phyloP scores from a whole-genome alignment of 306 rosid species.

The Quercus dentata region DNA sequence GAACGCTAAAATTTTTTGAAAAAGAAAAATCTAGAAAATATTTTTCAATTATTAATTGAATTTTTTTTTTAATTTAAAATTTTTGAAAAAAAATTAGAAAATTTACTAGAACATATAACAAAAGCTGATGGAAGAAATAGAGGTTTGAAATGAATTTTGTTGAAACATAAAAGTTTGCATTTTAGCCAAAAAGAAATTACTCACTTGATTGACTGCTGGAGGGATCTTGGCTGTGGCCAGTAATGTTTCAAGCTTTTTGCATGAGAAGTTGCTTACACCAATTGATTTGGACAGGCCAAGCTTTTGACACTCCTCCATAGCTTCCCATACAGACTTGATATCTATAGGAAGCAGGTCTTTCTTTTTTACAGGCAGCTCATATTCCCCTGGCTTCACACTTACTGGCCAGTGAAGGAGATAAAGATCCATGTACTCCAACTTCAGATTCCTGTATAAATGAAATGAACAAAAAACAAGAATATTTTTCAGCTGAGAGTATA shows the following conservation, averaged over 20 bases:
- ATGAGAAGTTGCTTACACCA: slow-evolving; percentile 20
- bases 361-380: slow-evolving; percentile 13
- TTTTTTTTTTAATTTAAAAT: no score
- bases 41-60: no score
- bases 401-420: slow-evolving; percentile 18
- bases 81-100: no score
- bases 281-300: slow-evolving; percentile 19
- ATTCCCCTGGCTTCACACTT: slow-evolving; percentile 2
- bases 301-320: slow-evolving; percentile 14
- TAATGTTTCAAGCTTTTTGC: not conserved
- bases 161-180: no score
- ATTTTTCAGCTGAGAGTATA: not conserved
- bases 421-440: slow-evolving; percentile 8
- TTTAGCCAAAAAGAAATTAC: not conserved
- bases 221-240: not conserved
- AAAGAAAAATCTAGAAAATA: no score
- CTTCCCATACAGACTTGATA: slow-evolving; percentile 17
- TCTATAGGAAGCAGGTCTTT: slow-evolving; percentile 11
- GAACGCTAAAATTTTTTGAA: no score
- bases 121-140: no score
- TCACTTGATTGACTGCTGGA: not conserved
- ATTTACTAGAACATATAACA: no score
- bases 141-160: no score
- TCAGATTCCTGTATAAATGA: not conserved
- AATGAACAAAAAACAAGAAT: not conserved